Conservation (phyloP, 2,329 filamentous ascomycete genomes). For the Hymenoscyphus albidus region DNA sequence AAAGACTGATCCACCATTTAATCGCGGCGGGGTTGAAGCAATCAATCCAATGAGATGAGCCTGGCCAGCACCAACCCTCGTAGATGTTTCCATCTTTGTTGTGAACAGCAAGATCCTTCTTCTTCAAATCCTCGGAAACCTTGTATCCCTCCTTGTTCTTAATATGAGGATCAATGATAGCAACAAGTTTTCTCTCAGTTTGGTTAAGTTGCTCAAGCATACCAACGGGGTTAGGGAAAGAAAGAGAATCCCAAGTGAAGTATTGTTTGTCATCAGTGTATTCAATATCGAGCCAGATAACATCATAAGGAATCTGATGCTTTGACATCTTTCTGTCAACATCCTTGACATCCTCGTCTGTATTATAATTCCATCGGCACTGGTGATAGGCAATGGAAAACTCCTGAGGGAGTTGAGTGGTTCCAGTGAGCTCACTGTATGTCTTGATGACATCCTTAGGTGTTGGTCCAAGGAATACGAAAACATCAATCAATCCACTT, state of each 20-base stretch:
- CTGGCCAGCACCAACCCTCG: slow-evolving; percentile 99
- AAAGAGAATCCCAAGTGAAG: slow-evolving; percentile 93
- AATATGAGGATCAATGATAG: slow-evolving; percentile 96
- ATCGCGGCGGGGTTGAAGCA: slow-evolving; percentile 89
- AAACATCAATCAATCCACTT: slow-evolving; percentile 82
- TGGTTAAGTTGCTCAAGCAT: slow-evolving; percentile 88
- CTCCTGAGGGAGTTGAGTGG: slow-evolving; percentile 84
- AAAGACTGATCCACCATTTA: slow-evolving; percentile 87
- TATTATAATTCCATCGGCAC: slow-evolving; percentile 98
- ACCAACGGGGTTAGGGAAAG: slow-evolving; percentile 76
- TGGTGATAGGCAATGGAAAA: slow-evolving; percentile 95
- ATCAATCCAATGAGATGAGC: slow-evolving; percentile 94
- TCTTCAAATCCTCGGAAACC: slow-evolving; percentile 76
- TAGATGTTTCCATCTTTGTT: slow-evolving; percentile 88
- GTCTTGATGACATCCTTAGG: slow-evolving; percentile 76
- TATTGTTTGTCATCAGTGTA: slow-evolving; percentile 97
- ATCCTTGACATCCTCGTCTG: slow-evolving; percentile 93
- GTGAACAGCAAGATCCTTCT: slow-evolving; percentile 76
- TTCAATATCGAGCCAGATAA: slow-evolving; percentile 98
- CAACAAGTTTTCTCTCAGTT: slow-evolving; percentile 83
- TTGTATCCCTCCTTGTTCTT: slow-evolving; percentile 81
- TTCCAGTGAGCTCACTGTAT: slow-evolving; percentile 88
- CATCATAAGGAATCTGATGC: slow-evolving; percentile 91
- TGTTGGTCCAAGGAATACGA: slow-evolving; percentile 88
- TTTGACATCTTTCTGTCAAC: slow-evolving; percentile 97